Percentiles rank a stretch among this genome's conserved stretches.
Conservation (phyloP, 2,329 filamentous ascomycete species). For the Madurella mycetomatis region DNA sequence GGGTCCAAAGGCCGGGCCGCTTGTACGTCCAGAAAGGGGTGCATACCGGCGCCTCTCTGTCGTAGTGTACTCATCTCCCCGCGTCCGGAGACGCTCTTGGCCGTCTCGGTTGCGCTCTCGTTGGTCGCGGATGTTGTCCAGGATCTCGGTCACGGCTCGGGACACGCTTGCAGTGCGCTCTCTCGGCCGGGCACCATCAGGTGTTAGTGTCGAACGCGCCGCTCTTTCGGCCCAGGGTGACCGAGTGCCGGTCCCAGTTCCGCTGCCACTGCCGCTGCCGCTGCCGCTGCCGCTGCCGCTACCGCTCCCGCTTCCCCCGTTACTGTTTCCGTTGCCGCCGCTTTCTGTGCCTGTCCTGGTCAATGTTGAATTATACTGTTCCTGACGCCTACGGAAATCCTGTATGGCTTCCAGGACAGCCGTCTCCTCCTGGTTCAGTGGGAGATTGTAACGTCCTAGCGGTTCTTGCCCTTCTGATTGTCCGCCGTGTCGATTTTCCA, state of each 20-base stretch:
- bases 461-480: slow-evolving; percentile 31
- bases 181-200: slow-evolving; percentile 29
- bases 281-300: too few relatives aligned
- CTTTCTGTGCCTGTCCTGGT: slow-evolving; percentile 2
- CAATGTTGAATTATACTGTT: slow-evolving; percentile 24
- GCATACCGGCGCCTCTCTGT: slow-evolving; percentile 23
- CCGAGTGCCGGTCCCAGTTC: slow-evolving; percentile 1
- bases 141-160: slow-evolving; percentile 32
- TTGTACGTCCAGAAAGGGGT: slow-evolving; percentile 11
- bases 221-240: slow-evolving; percentile 18
- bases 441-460: slow-evolving; percentile 45
- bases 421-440: slow-evolving; percentile 51
- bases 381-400: slow-evolving; percentile 48
- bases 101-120: slow-evolving; percentile 32
- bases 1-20: slow-evolving; percentile 12
- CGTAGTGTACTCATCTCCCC: slow-evolving; percentile 22
- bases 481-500: slow-evolving; percentile 30
- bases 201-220: slow-evolving; percentile 19
- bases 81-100: slow-evolving; percentile 29
- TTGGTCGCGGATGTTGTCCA: slow-evolving; percentile 34
- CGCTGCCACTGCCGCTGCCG: slow-evolving; percentile 1
- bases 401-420: slow-evolving; percentile 54
- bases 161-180: slow-evolving; percentile 36
- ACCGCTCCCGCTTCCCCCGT: slow-evolving; percentile 1
- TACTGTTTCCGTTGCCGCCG: slow-evolving; percentile 27